These are phyloP conservation scores for Rutstroemia sp. DNA, from an alignment of 2,329 filamentous ascomycete genomes.

Conservation along the genomic window DNA sequence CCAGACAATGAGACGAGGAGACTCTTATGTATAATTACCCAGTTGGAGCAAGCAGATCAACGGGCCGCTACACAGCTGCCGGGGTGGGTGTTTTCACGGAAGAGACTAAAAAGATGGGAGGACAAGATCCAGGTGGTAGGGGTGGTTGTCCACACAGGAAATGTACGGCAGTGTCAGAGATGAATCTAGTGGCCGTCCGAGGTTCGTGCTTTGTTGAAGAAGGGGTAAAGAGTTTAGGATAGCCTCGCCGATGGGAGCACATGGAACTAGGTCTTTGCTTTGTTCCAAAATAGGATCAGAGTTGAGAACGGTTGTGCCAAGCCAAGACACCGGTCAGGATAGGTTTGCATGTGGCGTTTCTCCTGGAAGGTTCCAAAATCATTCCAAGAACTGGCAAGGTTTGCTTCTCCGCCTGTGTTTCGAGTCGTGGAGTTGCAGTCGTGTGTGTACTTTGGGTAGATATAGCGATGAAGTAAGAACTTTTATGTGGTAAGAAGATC, in stretches of 20 bases:
- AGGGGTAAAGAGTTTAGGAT: constrained; percentile 3
- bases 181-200: constrained; percentile 8
- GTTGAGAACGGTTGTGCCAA: constrained; percentile 3
- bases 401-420: background rate
- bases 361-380: background rate
- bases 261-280: constrained; percentile 2
- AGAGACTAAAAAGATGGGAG: constrained; percentile 6
- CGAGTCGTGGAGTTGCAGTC: background rate
- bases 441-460: background rate
- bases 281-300: background rate
- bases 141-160: background rate
- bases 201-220: constrained; percentile 7
- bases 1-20: background rate
- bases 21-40: constrained; percentile 1
- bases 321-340: background rate
- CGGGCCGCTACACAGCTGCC: constrained; percentile 9
- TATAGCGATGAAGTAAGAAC: background rate
- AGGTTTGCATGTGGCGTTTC: background rate
- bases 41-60: constrained; percentile 7
- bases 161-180: constrained; percentile 3
- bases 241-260: constrained; percentile 4
- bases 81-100: background rate
- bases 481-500: background rate
- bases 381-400: background rate
- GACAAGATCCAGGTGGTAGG: constrained; percentile 8